Conservation (phyloP, 2,329 filamentous ascomycete genomes). For the Blastomyces percursus region DNA sequence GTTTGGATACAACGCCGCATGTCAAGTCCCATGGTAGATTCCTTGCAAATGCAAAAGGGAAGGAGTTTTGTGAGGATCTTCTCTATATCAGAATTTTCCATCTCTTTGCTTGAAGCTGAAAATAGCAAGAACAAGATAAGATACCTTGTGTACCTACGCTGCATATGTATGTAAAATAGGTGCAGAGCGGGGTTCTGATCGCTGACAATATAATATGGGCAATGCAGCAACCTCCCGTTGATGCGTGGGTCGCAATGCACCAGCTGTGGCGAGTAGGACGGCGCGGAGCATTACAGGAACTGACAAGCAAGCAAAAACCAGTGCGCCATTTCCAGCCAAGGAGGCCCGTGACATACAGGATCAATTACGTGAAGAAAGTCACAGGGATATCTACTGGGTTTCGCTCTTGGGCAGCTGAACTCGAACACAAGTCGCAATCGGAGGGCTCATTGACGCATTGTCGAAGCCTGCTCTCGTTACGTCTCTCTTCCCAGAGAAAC, state of each 20-base stretch:
- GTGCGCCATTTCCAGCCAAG: not conserved
- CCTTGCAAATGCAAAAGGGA: not conserved
- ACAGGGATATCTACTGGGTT: not conserved
- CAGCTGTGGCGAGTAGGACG: not conserved
- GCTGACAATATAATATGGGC: not conserved
- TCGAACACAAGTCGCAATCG: not conserved
- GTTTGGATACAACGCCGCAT: not conserved
- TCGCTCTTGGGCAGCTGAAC: no score
- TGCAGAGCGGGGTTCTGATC: not conserved
- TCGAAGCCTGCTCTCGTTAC: no score
- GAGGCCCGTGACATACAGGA: not conserved
- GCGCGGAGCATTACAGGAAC: not conserved
- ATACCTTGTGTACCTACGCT: no score
- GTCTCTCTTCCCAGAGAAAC: no score
- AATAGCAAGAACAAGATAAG: not conserved
- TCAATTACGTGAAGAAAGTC: not conserved
- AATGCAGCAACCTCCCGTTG: not conserved
- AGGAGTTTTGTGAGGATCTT: not conserved
- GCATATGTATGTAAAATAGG: no score
- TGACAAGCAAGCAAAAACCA: not conserved
- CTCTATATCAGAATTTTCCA: not conserved
- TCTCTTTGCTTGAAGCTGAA: not conserved
- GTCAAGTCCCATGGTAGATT: not conserved
- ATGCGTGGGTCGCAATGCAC: not conserved
- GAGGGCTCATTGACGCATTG: not conserved